phyloP scores from a whole-genome alignment of 208 protist species.

The Leishmania tropica region DNA sequence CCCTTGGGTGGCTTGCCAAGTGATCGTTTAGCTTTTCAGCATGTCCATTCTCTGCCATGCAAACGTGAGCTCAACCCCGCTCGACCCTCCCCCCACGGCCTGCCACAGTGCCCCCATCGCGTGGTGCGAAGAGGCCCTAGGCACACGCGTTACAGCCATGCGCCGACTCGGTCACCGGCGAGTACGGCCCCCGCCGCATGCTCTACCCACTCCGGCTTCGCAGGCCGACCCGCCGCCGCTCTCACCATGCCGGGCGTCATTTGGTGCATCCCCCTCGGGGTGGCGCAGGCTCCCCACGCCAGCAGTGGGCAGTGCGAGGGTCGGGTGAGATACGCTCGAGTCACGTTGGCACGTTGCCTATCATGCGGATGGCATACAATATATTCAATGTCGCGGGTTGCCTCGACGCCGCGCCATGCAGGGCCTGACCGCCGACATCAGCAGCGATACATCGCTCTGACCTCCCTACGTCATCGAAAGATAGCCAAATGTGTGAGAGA shows the following conservation, averaged over 20 bases:
- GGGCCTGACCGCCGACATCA: neutral
- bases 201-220: neutral
- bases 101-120: neutral
- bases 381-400: neutral
- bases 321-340: neutral
- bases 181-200: neutral
- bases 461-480: neutral
- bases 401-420: neutral
- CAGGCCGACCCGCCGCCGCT: neutral
- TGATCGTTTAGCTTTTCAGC: neutral
- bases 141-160: neutral
- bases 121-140: neutral
- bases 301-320: neutral
- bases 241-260: neutral
- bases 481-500: neutral
- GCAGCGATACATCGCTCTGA: neutral
- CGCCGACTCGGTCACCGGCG: neutral
- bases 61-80: neutral
- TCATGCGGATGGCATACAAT: neutral
- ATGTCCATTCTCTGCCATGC: neutral
- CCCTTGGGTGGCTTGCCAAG: constrained; percentile 1
- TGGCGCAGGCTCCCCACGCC: neutral
- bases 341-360: neutral
- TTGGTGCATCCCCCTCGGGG: neutral
- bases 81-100: neutral